Percentiles rank a stretch among this genome's conserved stretches.
phyloP scores from a whole-genome alignment of 2,329 filamentous ascomycete genomes.

The Pseudopyricularia cyperi region DNA sequence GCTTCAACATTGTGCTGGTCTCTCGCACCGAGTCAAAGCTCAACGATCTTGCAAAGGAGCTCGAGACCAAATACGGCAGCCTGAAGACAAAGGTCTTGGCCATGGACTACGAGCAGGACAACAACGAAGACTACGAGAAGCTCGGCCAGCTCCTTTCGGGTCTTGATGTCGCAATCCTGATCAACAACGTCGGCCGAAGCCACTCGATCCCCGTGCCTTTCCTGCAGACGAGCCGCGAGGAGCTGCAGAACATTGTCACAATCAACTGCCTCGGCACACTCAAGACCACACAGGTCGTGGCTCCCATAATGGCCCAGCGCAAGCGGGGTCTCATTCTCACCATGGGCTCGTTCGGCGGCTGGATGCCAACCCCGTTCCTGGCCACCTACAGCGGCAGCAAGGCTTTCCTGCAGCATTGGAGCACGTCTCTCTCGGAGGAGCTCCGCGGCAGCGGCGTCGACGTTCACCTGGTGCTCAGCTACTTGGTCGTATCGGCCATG shows the following conservation, averaged over 20 bases:
- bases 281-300: conserved; percentile 72
- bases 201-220: conserved; percentile 91
- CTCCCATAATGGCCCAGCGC: conserved; percentile 71
- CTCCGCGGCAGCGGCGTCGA: conserved; percentile 69
- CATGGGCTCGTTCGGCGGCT: conserved; percentile 93
- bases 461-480: conserved; percentile 83
- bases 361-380: conserved; percentile 80
- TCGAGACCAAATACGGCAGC: conserved; percentile 53
- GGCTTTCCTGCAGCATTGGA: conserved; percentile 97
- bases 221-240: conserved; percentile 60
- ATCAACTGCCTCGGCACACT: conserved; percentile 93
- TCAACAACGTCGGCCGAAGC: conserved; percentile 96
- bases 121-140: conserved; percentile 65
- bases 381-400: conserved; percentile 97
- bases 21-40: conserved; percentile 94
- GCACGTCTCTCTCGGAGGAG: conserved; percentile 70
- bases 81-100: conserved; percentile 66
- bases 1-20: conserved; percentile 89
- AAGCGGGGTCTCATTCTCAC: conserved; percentile 84
- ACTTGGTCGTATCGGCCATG: conserved; percentile 93
- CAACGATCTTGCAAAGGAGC: conserved; percentile 59
- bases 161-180: conserved; percentile 71
- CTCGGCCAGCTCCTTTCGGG: conserved; percentile 55
- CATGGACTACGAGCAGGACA: conserved; percentile 83
- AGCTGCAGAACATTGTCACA: conserved; percentile 81